These are phyloP conservation scores for Sesbania bispinosa DNA, from an alignment of 306 rosid species.

Conservation along the genomic window DNA sequence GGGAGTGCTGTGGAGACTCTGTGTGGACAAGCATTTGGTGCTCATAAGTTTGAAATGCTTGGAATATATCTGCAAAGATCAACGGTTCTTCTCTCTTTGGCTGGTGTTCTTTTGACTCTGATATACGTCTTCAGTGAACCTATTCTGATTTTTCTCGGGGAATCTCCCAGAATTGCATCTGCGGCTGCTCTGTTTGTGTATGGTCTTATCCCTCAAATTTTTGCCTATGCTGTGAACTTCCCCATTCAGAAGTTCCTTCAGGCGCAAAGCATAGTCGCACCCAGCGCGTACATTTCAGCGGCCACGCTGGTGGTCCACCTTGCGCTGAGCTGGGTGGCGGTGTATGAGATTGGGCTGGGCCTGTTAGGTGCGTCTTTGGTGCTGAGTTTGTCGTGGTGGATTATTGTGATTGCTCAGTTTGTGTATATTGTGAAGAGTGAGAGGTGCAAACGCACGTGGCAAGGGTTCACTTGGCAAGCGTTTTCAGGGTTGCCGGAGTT, in stretches of 20 bases:
- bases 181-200: conserved; percentile 55
- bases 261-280: conserved; percentile 70
- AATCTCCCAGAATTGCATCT: conserved; percentile 50
- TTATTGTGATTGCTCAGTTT: conserved; percentile 57
- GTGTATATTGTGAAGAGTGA: conserved; percentile 60
- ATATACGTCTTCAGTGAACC: conserved; percentile 47
- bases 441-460: conserved; percentile 57
- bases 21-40: conserved; percentile 87
- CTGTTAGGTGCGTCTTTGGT: conserved; percentile 62
- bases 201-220: conserved; percentile 77
- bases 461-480: conserved; percentile 45
- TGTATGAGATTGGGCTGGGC: conserved; percentile 57
- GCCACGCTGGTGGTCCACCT: conserved; percentile 52
- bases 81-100: conserved; percentile 39
- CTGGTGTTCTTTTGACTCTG: conserved; percentile 21
- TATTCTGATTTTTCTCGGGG: conserved; percentile 41
- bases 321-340: conserved; percentile 49
- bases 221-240: conserved; percentile 67
- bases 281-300: conserved; percentile 63
- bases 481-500: conserved; percentile 51
- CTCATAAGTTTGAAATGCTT: conserved; percentile 50
- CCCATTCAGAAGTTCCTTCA: conserved; percentile 80
- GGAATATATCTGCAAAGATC: conserved; percentile 73
- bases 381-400: conserved; percentile 88
- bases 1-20: conserved; percentile 92